Conservation (phyloP, 2,329 filamentous ascomycete genomes). For the Colletotrichum abscissum region DNA sequence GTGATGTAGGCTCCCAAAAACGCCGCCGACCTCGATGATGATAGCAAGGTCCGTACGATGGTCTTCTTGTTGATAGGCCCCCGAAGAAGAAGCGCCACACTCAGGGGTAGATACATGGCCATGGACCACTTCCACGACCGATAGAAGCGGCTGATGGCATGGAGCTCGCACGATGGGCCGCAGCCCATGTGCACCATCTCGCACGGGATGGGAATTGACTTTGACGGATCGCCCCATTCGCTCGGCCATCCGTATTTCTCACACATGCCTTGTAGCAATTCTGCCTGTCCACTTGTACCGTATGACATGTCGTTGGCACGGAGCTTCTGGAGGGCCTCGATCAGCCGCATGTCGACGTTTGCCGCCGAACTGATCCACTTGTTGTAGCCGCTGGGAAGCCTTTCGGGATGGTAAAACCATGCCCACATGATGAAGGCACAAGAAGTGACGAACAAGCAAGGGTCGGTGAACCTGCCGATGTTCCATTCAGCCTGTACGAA, state of each 20-base stretch:
- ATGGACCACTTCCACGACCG: constrained; percentile 80
- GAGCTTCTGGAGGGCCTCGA: constrained; percentile 77
- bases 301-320: constrained; percentile 75
- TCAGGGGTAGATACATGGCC: constrained; percentile 81
- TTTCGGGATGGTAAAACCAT: constrained; percentile 82
- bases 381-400: constrained; percentile 79
- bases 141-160: constrained; percentile 75
- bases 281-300: constrained; percentile 76
- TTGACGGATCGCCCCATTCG: constrained; percentile 78
- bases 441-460: constrained; percentile 77
- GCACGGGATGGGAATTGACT: constrained; percentile 80
- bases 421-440: constrained; percentile 87
- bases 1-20: constrained; percentile 83
- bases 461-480: constrained; percentile 66
- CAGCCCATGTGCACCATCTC: constrained; percentile 86
- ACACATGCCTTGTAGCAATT: constrained; percentile 78
- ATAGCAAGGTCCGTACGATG: constrained; percentile 61
- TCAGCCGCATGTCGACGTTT: constrained; percentile 78
- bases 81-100: constrained; percentile 71
- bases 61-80: constrained; percentile 58
- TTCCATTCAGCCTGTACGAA: constrained; percentile 51
- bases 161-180: constrained; percentile 79
- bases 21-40: constrained; percentile 76
- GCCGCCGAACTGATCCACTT: constrained; percentile 86
- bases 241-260: constrained; percentile 75